Percentiles rank a stretch among this genome's conserved stretches.
Evolutionary conservation across 2,329 filamentous ascomycete genomes (phyloP).

Genomic region (Penicillium freii): DNA sequence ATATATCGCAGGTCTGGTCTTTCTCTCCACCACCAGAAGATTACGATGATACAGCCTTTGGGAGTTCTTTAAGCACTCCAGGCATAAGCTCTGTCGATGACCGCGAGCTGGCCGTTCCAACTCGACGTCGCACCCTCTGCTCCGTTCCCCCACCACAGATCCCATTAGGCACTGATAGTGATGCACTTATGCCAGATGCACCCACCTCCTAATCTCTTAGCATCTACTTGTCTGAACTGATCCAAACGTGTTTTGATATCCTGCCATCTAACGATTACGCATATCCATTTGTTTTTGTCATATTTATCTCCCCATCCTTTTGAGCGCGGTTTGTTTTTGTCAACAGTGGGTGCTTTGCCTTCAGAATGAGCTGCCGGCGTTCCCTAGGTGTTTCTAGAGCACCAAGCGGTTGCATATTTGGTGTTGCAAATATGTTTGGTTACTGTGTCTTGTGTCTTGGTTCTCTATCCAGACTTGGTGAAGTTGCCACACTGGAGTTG

Average conservation of each 20-base stretch:
- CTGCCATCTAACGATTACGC: slow-evolving; percentile 21
- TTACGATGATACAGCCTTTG: slow-evolving; percentile 29
- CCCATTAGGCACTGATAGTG: slow-evolving; percentile 28
- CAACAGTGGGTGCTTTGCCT: slow-evolving; percentile 11
- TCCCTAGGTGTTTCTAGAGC: slow-evolving; percentile 12
- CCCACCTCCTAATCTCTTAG: slow-evolving; percentile 21
- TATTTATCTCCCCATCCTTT: slow-evolving; percentile 11
- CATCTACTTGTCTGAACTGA: slow-evolving; percentile 12
- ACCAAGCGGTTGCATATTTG: slow-evolving; percentile 24
- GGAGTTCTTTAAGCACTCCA: slow-evolving; percentile 36
- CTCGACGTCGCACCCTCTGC: slow-evolving; percentile 27
- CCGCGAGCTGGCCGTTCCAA: slow-evolving; percentile 12
- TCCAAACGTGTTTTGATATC: slow-evolving; percentile 4
- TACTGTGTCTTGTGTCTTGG: background rate
- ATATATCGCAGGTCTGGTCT: slow-evolving; percentile 72
- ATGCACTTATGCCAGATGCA: slow-evolving; percentile 38
- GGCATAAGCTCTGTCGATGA: slow-evolving; percentile 25
- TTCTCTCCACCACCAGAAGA: slow-evolving; percentile 71
- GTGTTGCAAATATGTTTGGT: slow-evolving; percentile 16
- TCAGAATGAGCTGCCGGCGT: slow-evolving; percentile 16
- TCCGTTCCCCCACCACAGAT: slow-evolving; percentile 34
- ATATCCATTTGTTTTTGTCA: slow-evolving; percentile 18
- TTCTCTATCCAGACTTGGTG: background rate
- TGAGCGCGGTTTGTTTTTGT: slow-evolving; percentile 9
- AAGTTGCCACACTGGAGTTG: slow-evolving; percentile 3